Conservation (phyloP, 129 eudicot genomes). For the Apium graveolens region DNA sequence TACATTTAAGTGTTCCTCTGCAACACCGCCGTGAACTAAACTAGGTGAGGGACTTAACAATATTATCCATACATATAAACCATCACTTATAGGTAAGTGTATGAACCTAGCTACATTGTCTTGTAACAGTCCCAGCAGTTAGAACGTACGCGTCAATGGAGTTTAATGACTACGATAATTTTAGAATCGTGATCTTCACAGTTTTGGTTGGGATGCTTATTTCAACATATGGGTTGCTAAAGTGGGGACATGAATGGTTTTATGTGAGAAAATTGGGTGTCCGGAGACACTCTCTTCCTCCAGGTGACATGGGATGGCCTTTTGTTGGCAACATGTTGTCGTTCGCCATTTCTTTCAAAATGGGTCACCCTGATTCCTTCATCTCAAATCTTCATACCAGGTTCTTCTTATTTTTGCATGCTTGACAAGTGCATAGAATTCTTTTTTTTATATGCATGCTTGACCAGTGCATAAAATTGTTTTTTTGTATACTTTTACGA, state of each 20-base stretch:
- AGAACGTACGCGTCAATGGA: background rate
- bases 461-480: no score
- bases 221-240: background rate
- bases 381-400: slow-evolving; percentile 2
- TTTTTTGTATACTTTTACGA: no score
- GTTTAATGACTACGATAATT: background rate
- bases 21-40: slow-evolving; percentile 1
- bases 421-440: background rate
- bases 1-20: background rate
- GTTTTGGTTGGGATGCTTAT: background rate
- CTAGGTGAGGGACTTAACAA: background rate
- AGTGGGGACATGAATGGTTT: slow-evolving; percentile 2
- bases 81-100: background rate
- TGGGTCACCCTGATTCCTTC: slow-evolving; percentile 3
- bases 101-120: background rate
- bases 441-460: no score
- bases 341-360: background rate
- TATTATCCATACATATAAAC: background rate
- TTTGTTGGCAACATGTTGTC: background rate
- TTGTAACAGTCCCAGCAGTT: background rate
- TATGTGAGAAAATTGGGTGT: slow-evolving; percentile 1
- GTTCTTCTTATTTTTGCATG: background rate
- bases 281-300: background rate
- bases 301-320: slow-evolving; percentile 14
- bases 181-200: background rate